Evolutionary conservation across 441 rosid genomes (phyloP).

Genomic region (Euphorbia corollata): DNA sequence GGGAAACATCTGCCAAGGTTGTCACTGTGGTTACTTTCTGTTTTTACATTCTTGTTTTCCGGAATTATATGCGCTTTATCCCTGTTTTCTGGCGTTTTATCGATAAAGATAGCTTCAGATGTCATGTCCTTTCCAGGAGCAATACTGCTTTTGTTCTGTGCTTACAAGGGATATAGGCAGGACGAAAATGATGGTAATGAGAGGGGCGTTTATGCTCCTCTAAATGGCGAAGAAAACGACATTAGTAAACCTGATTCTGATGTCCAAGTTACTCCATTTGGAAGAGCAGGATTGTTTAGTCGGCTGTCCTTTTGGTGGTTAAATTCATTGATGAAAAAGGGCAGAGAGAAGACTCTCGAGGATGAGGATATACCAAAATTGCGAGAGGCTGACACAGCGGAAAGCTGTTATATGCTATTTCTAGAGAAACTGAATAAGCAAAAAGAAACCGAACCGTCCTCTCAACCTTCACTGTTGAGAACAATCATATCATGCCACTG

Average conservation of each 20-base stretch:
- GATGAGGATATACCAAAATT: conserved; percentile 65
- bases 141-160: conserved; percentile 45
- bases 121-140: conserved; percentile 58
- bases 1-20: conserved; percentile 31
- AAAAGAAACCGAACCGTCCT: conserved; percentile 36
- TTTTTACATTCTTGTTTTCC: conserved; percentile 48
- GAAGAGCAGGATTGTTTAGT: conserved; percentile 57
- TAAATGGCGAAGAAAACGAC: conserved; percentile 35
- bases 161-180: conserved; percentile 33
- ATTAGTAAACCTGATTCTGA: background rate
- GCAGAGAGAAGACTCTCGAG: conserved; percentile 57
- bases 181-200: conserved; percentile 29
- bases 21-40: conserved; percentile 44
- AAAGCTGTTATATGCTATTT: conserved; percentile 57
- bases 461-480: conserved; percentile 52
- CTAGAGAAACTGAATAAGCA: conserved; percentile 46
- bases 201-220: conserved; percentile 46
- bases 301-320: conserved; percentile 89
- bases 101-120: conserved; percentile 36
- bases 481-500: conserved; percentile 54
- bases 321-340: conserved; percentile 67
- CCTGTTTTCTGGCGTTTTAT: conserved; percentile 30
- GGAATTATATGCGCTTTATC: conserved; percentile 41
- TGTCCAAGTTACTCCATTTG: conserved; percentile 31
- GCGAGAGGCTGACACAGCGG: conserved; percentile 52